Base-by-base conservation (phyloP, 768 basidiomycete genomes). In the Multifurca ochricompacta region DNA sequence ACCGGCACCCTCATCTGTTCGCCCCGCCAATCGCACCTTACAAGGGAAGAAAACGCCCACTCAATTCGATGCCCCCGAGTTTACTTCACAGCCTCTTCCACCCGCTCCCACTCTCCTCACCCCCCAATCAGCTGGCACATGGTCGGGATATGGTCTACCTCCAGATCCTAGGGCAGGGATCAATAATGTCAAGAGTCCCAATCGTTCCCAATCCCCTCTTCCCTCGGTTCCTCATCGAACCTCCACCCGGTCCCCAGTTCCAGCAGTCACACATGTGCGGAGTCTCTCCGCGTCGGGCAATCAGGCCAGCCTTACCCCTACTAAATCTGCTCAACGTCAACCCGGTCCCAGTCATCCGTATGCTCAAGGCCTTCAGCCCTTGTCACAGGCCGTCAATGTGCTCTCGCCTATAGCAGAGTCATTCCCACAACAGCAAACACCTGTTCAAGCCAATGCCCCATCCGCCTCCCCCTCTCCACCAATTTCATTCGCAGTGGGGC, bases 401-500 rank as follows among this genome's bases (percentile, higher is more conserved):
- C 75, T 91, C 43, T 89, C 88, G 1, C 88, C 87, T 0, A 87
- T 91, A 50, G 74, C 81, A 23, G 87, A 91, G 65, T 69, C 77
- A 1, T 87, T 83, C 65, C 67, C 64, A 64, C 54, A 40, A 70
- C 72, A 47, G 63, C 47, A 48, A 25, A 51, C 59, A 32, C 46
- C 54, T 57, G 21, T 66, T 66, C 44, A 75, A 73, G 8, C 74
- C 80, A 2, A 74, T 81, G 6, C 80, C 78, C 0, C 78, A 78
- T 41, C 60, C 19, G 23, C 74, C 67, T 23, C 61, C 63, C 49
- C 60, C 4, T 43, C 58, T 10, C 52, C 50, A 18, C 49, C 53
- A 34, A 46, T 41, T 2, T 66, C 77, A 0, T 84, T 80, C 63
- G 68, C 75, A 3, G 80, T 81, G 37, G 81, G 82, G 0, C 76